Evolutionary conservation across 768 basidiomycete species (phyloP).

Genomic region (Pleurotus platypus): DNA sequence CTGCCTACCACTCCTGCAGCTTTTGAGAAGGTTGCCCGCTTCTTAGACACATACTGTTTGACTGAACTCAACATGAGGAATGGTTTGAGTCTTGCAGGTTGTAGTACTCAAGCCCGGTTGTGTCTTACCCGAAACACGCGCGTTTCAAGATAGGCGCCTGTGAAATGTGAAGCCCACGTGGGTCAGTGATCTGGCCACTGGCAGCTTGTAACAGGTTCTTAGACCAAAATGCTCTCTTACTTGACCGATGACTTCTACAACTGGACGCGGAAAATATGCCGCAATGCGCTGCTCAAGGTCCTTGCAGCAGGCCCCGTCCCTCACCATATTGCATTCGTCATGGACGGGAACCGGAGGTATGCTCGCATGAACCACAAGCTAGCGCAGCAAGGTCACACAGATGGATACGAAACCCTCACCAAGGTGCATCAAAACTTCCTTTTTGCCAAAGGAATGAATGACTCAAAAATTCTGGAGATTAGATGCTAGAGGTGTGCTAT

Average conservation of each 20-base stretch:
- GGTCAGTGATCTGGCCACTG: too few relatives aligned
- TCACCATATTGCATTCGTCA: constrained; percentile 87
- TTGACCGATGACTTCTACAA: constrained; percentile 14
- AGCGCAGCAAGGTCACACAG: constrained; percentile 77
- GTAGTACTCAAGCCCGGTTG: too few relatives aligned
- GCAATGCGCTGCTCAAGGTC: constrained; percentile 54
- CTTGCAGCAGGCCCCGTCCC: constrained; percentile 86
- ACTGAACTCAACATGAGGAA: constrained; percentile 39
- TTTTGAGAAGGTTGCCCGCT: constrained; percentile 43
- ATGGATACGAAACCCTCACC: constrained; percentile 78
- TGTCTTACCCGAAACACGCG: too few relatives aligned
- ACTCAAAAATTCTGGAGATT: background rate
- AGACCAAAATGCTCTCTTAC: too few relatives aligned
- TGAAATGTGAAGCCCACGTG: too few relatives aligned
- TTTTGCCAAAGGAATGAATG: background rate
- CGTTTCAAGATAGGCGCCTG: too few relatives aligned
- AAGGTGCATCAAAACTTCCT: constrained; percentile 47
- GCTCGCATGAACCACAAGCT: constrained; percentile 65
- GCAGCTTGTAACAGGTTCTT: too few relatives aligned
- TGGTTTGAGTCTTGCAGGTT: too few relatives aligned
- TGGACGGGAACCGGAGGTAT: constrained; percentile 96
- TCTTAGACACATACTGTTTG: constrained; percentile 45
- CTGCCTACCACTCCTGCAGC: constrained; percentile 52
- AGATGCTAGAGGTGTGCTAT: constrained; percentile 87
- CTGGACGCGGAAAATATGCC: constrained; percentile 29